Evolutionary conservation across 257 asterid species (phyloP).

Genomic region (Solanum arcanum): DNA sequence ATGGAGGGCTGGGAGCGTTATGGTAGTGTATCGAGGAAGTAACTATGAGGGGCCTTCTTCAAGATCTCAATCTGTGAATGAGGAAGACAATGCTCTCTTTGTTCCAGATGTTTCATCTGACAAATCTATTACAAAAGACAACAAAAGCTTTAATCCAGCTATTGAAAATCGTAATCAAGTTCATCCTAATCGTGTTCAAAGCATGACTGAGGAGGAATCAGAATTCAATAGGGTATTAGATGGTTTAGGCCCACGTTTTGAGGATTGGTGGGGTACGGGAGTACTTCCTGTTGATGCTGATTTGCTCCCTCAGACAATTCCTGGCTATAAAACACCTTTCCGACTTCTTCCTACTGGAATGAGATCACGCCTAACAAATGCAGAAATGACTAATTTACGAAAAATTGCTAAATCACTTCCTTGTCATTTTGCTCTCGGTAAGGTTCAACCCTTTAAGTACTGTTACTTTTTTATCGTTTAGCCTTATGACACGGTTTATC

Average conservation of each 20-base stretch:
- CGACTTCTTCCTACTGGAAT: constrained; percentile 93
- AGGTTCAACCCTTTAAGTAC: constrained; percentile 1
- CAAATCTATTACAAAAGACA: constrained; percentile 11
- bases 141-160: constrained; percentile 16
- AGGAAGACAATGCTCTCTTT: constrained; percentile 47
- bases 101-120: constrained; percentile 62
- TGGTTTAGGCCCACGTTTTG: constrained; percentile 93
- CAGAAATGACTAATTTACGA: constrained; percentile 90
- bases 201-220: constrained; percentile 59
- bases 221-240: constrained; percentile 60
- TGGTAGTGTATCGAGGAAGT: constrained; percentile 88
- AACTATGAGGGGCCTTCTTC: constrained; percentile 76
- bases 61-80: constrained; percentile 28
- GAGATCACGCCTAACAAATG: constrained; percentile 83
- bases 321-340: constrained; percentile 87
- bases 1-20: constrained; percentile 99
- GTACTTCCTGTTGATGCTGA: constrained; percentile 97
- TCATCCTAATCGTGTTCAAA: constrained; percentile 18
- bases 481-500: constrained; percentile 1
- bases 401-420: constrained; percentile 88
- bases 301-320: constrained; percentile 75
- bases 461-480: neutral
- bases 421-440: constrained; percentile 96
- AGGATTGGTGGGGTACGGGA: constrained; percentile 99
- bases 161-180: constrained; percentile 29